Percentiles rank a stretch among this genome's conserved stretches.
Conservation (phyloP, 2,329 filamentous ascomycete species). For the Ophiostoma fasciatum region DNA sequence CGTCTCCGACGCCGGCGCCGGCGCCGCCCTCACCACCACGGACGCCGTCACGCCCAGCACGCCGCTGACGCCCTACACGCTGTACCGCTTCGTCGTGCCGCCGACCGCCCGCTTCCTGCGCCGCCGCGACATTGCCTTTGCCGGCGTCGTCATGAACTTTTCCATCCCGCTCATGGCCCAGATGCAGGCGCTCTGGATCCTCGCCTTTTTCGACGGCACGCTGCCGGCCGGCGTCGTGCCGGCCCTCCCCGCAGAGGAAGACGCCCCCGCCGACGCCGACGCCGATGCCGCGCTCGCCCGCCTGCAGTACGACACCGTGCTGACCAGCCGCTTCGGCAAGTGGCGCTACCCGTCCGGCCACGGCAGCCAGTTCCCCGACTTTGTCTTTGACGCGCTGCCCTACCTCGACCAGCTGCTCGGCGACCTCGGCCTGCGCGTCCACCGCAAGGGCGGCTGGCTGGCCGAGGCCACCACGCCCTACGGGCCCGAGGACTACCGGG, state of each 20-base stretch:
- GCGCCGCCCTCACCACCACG: conserved; percentile 22
- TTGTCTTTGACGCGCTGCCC: conserved; percentile 62
- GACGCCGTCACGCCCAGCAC: conserved; percentile 15
- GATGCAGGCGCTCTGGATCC: conserved; percentile 45
- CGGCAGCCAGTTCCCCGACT: conserved; percentile 47
- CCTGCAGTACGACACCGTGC: conserved; percentile 38
- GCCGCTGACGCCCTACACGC: conserved; percentile 23
- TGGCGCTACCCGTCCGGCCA: conserved; percentile 55
- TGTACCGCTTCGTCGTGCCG: conserved; percentile 33
- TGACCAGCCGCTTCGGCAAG: conserved; percentile 53
- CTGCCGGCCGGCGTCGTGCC: conserved; percentile 22
- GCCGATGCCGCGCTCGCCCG: conserved; percentile 25
- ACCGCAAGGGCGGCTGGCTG: conserved; percentile 38
- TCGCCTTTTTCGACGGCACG: conserved; percentile 44
- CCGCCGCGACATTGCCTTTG: conserved; percentile 29
- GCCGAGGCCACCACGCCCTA: conserved; percentile 42
- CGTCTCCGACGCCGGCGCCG: conserved; percentile 21
- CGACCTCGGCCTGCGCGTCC: conserved; percentile 46
- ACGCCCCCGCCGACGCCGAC: conserved; percentile 9
- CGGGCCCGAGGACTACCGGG: conserved; percentile 41
- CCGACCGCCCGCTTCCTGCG: conserved; percentile 22
- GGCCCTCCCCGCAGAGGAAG: not conserved
- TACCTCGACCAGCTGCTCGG: conserved; percentile 54
- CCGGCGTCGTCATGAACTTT: conserved; percentile 28
- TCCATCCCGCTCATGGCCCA: conserved; percentile 27